These are phyloP conservation scores for Pneumocystis wakefieldiae DNA, from an alignment of 1,139 yeast species.

Conservation along the genomic window DNA sequence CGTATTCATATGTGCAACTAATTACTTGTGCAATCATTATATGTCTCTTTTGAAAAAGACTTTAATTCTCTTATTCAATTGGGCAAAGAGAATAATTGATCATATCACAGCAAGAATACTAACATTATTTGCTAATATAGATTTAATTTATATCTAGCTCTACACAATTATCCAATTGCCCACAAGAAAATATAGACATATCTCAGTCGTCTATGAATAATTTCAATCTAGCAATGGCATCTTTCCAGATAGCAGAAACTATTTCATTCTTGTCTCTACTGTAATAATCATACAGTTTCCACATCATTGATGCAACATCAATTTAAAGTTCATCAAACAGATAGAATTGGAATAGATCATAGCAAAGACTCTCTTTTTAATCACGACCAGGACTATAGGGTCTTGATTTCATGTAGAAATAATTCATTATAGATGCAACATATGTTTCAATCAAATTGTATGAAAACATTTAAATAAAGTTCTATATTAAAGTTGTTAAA, in stretches of 20 bases:
- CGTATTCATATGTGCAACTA: constrained; percentile 8
- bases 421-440: neutral
- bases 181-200: neutral
- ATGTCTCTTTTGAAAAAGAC: no score
- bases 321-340: neutral
- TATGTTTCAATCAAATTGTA: neutral
- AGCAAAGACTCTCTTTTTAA: neutral
- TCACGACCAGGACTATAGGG: neutral
- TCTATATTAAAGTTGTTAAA: no score
- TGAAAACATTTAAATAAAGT: neutral
- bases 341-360: neutral
- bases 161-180: neutral
- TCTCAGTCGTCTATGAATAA: neutral
- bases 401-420: neutral
- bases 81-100: no score
- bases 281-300: no score
- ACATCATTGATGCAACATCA: no score
- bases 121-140: neutral
- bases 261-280: neutral
- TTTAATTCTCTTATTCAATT: no score
- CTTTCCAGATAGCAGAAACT: neutral
- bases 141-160: neutral
- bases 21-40: constrained; percentile 8
- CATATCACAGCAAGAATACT: no score
- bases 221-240: neutral